Evolutionary conservation across 139 green algal genomes (phyloP).

Genomic region (Cymbomonas tetramitiformis): DNA sequence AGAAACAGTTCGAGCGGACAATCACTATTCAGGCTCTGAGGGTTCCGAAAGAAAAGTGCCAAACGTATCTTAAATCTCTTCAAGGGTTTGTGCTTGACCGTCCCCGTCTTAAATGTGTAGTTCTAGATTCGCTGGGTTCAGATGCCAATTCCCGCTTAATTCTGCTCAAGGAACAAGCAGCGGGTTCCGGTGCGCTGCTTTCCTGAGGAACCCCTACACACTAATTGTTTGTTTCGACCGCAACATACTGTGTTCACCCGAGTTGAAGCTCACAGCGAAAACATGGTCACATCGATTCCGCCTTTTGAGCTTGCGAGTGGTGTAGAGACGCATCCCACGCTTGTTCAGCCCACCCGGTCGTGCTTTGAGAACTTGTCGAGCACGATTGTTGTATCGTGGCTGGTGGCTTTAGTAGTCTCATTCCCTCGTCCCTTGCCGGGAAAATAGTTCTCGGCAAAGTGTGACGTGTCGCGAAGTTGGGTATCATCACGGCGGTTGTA

Average conservation of each 20-base stretch:
- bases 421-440: no score
- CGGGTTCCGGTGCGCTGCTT: neutral
- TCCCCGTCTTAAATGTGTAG: neutral
- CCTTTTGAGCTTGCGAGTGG: no score
- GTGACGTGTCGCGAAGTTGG: no score
- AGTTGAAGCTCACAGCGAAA: no score
- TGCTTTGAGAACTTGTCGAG: no score
- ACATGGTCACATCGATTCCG: no score
- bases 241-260: neutral
- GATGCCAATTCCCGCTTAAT: neutral
- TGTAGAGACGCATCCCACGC: no score
- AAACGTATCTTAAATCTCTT: neutral
- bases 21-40: neutral
- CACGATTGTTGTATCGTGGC: no score
- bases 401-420: no score
- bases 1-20: neutral
- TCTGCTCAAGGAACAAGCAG: conserved; percentile 1
- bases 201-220: neutral
- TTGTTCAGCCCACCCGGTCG: no score
- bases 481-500: no score
- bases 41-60: neutral
- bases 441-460: no score
- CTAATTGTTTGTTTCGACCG: neutral
- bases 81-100: neutral
- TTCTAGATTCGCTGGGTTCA: neutral